A percentile compares a stretch with the other conserved stretches of the same genome.
Conservation (phyloP, 208 protist genomes). For the Acanthamoeba royreba region DNA sequence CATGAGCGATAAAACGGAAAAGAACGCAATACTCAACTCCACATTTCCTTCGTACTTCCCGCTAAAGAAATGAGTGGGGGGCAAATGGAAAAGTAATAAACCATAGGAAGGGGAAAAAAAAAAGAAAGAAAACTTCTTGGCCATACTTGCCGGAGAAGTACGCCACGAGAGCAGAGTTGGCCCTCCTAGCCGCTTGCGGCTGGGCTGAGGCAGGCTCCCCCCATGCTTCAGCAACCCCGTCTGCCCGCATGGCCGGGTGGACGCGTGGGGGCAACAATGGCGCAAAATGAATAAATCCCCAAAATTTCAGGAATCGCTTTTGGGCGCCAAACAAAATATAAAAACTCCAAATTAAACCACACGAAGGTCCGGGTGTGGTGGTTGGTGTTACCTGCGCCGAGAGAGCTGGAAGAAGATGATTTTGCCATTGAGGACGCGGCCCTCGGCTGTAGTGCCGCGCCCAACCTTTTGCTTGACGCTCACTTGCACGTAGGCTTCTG, state of each 20-base stretch:
- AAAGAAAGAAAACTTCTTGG: not conserved
- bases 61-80: too few species aligned
- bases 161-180: not conserved
- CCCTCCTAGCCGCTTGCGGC: not conserved
- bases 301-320: too few species aligned
- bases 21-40: not conserved
- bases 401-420: not conserved
- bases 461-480: not conserved
- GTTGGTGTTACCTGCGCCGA: not conserved
- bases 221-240: not conserved
- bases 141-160: not conserved
- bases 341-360: too few species aligned
- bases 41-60: too few species aligned
- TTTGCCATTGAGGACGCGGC: not conserved
- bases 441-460: not conserved
- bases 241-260: not conserved
- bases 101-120: too few species aligned
- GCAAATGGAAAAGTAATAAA: not conserved
- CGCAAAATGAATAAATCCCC: too few species aligned
- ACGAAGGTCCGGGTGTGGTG: too few species aligned
- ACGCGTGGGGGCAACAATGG: not conserved
- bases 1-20: not conserved
- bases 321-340: not conserved
- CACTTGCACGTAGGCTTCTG: not conserved
- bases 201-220: not conserved